Evolutionary conservation across 495 filamentous ascomycete genomes (phyloP), one percentile per base, ranked within the genome.

Genomic region (Neurospora tetraspora): DNA sequence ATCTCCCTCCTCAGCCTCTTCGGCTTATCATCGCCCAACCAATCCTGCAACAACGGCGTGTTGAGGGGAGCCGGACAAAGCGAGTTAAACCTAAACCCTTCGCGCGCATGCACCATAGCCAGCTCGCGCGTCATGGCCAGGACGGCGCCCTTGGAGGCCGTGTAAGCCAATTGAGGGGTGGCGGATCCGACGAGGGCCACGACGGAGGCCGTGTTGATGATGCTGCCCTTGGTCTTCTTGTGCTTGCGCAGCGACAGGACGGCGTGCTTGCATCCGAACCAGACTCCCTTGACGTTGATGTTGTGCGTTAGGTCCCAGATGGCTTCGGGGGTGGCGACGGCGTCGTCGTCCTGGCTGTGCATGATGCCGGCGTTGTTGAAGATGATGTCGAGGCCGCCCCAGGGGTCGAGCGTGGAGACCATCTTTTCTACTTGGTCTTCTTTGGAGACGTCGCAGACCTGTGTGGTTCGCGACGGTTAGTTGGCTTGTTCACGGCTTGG

Each of bases 281-380:
- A 98, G 1, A 99, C 96, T 16, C 96, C 96, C 87, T 99, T 99
- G 76, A 98, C 96, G 81, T 99, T 99, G 85, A 98, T 96, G 73
- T 86, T 88, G 71, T 96, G 93, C 8, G 96, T 99, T 71, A 94
- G 83, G 78, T 99, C 94, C 96, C 96, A 99, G 83, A 99, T 94
- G 71, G 88, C 88, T 83, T 98, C 94, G 14, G 92, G 89, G 2
- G 94, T 97, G 72, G 89, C 85, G 72, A 96, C 82, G 27, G 95
- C 93, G 81, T 97, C 94, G 73, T 88, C 91, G 80, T 99, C 96
- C 71, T 91, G 85, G 39, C 87, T 88, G 81, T 98, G 94, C 96
- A 99, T 99, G 79, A 99, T 99, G 20, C 96, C 96, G 0, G 96
- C 96, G 79, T 99, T 99, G 88, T 99, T 99, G 89, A 97, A 99